Percentiles rank a stretch among this genome's conserved stretches.
These are phyloP conservation scores for Sporothrix brunneoviolacea DNA, from an alignment of 2,329 filamentous ascomycete genomes.

Conservation along the genomic window DNA sequence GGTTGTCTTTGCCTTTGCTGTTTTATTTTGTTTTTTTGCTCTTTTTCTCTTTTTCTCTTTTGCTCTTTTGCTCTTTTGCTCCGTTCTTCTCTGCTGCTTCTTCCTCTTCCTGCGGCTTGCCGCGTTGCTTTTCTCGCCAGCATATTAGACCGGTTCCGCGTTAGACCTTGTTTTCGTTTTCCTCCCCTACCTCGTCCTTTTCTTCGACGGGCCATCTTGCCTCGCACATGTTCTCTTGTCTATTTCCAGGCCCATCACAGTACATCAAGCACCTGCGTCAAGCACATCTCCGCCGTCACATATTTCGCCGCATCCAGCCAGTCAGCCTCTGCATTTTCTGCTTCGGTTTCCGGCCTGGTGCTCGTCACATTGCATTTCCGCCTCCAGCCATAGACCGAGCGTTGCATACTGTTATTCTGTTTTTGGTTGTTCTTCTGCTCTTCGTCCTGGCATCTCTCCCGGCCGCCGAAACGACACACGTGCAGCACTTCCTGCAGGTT, in stretches of 20 bases:
- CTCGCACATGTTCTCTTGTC: constrained; percentile 8
- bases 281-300: background rate
- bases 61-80: background rate
- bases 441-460: background rate
- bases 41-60: background rate
- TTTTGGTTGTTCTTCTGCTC: background rate
- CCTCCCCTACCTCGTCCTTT: background rate
- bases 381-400: background rate
- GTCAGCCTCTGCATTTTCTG: background rate
- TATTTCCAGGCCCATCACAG: constrained; percentile 4
- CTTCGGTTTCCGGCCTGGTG: no score
- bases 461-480: no score
- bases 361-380: constrained; percentile 6
- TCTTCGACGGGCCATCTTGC: no score
- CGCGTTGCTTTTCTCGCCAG: no score
- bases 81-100: background rate
- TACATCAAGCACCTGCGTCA: constrained; percentile 4
- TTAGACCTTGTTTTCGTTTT: constrained; percentile 2
- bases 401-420: background rate
- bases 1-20: constrained; percentile 9
- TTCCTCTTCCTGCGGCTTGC: no score
- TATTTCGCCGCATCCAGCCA: no score
- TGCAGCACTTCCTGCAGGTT: constrained; percentile 2
- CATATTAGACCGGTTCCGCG: no score
- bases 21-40: background rate